Conservation (phyloP, 2,329 filamentous ascomycete species). For the Ceratocystis huliohia region DNA sequence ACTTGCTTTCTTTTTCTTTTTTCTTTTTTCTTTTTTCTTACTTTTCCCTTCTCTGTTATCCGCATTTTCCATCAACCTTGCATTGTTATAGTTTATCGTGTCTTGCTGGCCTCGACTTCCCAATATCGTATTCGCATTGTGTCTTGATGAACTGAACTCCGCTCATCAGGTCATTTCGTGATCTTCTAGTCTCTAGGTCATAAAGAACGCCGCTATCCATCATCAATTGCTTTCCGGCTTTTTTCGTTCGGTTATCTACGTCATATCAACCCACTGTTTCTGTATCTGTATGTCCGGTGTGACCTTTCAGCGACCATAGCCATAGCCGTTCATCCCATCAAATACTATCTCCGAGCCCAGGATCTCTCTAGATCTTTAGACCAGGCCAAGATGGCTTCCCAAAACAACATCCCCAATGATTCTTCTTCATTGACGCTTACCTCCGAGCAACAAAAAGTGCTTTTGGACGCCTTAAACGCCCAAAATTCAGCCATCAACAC, state of each 20-base stretch:
- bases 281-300: not conserved
- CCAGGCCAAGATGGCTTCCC: conserved; percentile 36
- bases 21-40: not conserved
- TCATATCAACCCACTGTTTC: conserved; percentile 8
- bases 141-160: not conserved
- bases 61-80: not conserved
- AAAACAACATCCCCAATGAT: conserved; percentile 31
- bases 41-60: not conserved
- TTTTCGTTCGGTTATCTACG: not conserved
- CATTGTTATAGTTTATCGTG: conserved; percentile 19
- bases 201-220: not conserved
- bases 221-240: not conserved
- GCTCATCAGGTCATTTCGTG: not conserved
- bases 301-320: not conserved
- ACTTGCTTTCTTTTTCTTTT: not conserved
- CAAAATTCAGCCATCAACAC: conserved; percentile 29
- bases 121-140: not conserved
- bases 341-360: conserved; percentile 9
- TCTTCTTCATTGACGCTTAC: conserved; percentile 54
- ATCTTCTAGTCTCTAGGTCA: conserved; percentile 11
- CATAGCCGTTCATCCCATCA: not conserved
- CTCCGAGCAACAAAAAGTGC: conserved; percentile 61
- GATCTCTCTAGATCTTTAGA: conserved; percentile 12
- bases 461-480: conserved; percentile 62
- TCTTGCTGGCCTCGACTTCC: not conserved